These are phyloP conservation scores for Euphorbia peplus DNA, from an alignment of 345 rosid species.

Conservation along the genomic window DNA sequence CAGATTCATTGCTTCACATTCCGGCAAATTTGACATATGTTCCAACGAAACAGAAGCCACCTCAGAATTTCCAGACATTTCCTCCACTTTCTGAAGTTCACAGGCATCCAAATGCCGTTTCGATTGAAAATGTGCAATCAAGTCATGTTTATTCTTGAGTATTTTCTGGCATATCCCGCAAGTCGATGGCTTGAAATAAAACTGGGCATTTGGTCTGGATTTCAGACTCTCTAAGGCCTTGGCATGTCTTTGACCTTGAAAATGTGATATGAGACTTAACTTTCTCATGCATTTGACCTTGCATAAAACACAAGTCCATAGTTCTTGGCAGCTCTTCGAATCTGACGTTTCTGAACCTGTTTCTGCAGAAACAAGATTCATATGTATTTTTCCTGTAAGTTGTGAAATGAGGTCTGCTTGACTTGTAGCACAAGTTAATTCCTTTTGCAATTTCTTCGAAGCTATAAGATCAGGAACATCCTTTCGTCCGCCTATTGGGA, in stretches of 20 bases:
- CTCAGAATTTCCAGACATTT: not conserved
- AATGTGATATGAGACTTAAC: slow-evolving; percentile 10
- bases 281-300: not conserved
- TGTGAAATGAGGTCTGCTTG: not conserved
- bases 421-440: slow-evolving; percentile 33
- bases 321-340: not conserved
- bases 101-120: not conserved
- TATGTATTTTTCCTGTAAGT: slow-evolving; percentile 9
- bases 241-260: slow-evolving; percentile 29
- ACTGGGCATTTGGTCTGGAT: not conserved
- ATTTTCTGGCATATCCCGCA: not conserved
- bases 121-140: slow-evolving; percentile 6
- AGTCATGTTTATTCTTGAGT: not conserved
- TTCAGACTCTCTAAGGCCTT: slow-evolving; percentile 14
- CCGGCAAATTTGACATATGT: no score
- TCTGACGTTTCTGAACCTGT: not conserved
- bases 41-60: not conserved
- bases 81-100: slow-evolving; percentile 1
- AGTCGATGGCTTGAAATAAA: not conserved
- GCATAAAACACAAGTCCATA: not conserved
- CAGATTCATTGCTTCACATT: not conserved
- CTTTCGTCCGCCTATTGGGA: not conserved
- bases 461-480: not conserved
- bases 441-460: slow-evolving; percentile 18
- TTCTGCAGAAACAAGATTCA: slow-evolving; percentile 14